A percentile compares a stretch with the other conserved stretches of the same genome.
Conservation (phyloP, 2,329 filamentous ascomycete genomes). For the Fusarium mundagurra region DNA sequence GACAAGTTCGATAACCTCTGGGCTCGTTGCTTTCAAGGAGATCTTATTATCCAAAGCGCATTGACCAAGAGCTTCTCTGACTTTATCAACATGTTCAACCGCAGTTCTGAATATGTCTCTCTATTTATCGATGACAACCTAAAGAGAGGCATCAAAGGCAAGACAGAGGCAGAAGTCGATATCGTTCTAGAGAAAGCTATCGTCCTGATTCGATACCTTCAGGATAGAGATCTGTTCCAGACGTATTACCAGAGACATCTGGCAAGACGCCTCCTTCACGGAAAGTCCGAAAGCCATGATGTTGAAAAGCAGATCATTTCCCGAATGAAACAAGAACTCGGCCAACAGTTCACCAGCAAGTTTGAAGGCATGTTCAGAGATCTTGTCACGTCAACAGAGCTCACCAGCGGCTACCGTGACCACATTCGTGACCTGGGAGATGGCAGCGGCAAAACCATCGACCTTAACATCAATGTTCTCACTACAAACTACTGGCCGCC, state of each 20-base stretch:
- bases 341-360: slow-evolving; percentile 91
- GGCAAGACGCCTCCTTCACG: slow-evolving; percentile 85
- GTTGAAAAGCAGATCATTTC: slow-evolving; percentile 96
- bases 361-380: slow-evolving; percentile 99
- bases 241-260: slow-evolving; percentile 98
- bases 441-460: slow-evolving; percentile 63
- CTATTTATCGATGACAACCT: slow-evolving; percentile 97
- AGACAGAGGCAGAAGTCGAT: slow-evolving; percentile 89
- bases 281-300: slow-evolving; percentile 89
- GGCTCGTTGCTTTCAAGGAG: slow-evolving; percentile 75
- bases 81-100: slow-evolving; percentile 90
- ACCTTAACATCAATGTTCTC: slow-evolving; percentile 85
- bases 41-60: slow-evolving; percentile 81
- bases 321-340: slow-evolving; percentile 96
- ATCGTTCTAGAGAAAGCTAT: slow-evolving; percentile 88
- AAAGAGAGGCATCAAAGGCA: slow-evolving; percentile 92
- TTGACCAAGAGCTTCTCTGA: slow-evolving; percentile 88
- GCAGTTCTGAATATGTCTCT: slow-evolving; percentile 91
- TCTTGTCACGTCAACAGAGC: slow-evolving; percentile 86
- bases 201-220: slow-evolving; percentile 84
- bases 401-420: slow-evolving; percentile 79
- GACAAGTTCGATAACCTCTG: slow-evolving; percentile 89
- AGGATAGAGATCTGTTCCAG: slow-evolving; percentile 94
- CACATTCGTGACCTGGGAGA: slow-evolving; percentile 67
- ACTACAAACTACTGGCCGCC: slow-evolving; percentile 96